Conservation (phyloP, 1,139 yeast genomes). For the Taphrina deformans region DNA sequence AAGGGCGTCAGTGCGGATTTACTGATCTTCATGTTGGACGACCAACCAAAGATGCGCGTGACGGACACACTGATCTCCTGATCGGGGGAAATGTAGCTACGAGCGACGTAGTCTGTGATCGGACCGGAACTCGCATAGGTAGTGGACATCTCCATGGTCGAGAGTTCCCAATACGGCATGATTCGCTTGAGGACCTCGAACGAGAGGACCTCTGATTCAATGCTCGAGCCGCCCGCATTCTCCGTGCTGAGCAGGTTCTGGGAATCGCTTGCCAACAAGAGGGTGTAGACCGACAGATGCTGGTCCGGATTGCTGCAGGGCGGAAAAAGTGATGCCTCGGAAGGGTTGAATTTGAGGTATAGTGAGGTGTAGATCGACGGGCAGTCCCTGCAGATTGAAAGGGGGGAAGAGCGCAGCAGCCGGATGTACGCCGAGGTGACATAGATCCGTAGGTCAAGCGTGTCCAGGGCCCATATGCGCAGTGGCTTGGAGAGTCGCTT, state of each 20-base stretch:
- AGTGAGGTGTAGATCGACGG: conserved; percentile 5
- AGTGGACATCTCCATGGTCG: conserved; percentile 15
- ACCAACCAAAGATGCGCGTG: conserved; percentile 13
- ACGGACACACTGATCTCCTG: conserved; percentile 16
- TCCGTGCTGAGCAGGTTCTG: conserved; percentile 5
- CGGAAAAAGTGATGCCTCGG: neutral
- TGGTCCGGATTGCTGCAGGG: neutral
- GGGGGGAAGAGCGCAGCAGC: neutral
- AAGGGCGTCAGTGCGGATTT: conserved; percentile 9
- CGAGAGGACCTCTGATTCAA: conserved; percentile 9
- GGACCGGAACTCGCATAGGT: conserved; percentile 8
- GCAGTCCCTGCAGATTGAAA: neutral
- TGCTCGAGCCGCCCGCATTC: conserved; percentile 13
- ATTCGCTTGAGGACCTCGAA: conserved; percentile 13
- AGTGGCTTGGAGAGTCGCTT: conserved; percentile 8
- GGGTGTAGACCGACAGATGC: conserved; percentile 5
- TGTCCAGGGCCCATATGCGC: conserved; percentile 8
- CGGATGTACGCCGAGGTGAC: conserved; percentile 4
- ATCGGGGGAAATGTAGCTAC: neutral
- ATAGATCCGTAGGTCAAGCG: conserved; percentile 5
- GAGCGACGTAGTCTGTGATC: conserved; percentile 12
- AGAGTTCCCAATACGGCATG: conserved; percentile 18
- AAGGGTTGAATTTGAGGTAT: conserved; percentile 2
- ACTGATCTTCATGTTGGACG: conserved; percentile 4
- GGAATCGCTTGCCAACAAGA: conserved; percentile 2